phyloP scores from a whole-genome alignment of 169 alveolate genomes.

The Plasmodium blacklocki region DNA sequence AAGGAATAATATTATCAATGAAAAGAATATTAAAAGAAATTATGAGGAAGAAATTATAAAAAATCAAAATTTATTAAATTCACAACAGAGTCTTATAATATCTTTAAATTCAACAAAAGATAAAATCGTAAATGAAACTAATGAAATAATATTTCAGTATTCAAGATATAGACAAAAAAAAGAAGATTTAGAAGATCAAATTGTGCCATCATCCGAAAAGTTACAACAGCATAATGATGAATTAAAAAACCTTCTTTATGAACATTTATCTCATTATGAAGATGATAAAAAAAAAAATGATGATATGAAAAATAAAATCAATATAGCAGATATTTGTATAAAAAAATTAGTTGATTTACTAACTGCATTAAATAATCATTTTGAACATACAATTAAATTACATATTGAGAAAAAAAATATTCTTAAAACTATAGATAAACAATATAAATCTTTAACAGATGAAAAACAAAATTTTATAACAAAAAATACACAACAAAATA shows the following conservation, averaged over 20 bases:
- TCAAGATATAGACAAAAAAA: constrained; percentile 72
- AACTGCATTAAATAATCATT: constrained; percentile 36
- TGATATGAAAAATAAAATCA: constrained; percentile 64
- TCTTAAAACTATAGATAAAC: constrained; percentile 30
- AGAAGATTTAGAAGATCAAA: constrained; percentile 77
- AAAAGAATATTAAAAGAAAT: constrained; percentile 61
- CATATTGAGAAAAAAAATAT: constrained; percentile 68
- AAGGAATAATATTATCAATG: constrained; percentile 37
- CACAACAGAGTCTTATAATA: constrained; percentile 62
- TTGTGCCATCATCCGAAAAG: constrained; percentile 75
- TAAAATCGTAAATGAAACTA: constrained; percentile 67
- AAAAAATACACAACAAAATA: constrained; percentile 31
- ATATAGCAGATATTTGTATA: constrained; percentile 58
- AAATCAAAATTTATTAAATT: constrained; percentile 46
- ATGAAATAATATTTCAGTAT: constrained; percentile 61
- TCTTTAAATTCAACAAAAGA: constrained; percentile 60
- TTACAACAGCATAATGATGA: constrained; percentile 72
- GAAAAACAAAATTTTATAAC: constrained; percentile 35
- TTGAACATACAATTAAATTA: constrained; percentile 36
- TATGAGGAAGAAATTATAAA: constrained; percentile 76
- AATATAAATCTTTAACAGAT: constrained; percentile 12
- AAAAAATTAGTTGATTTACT: constrained; percentile 48
- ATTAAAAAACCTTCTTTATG: constrained; percentile 47
- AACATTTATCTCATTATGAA: constrained; percentile 65
- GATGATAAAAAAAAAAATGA: constrained; percentile 71